These are phyloP conservation scores for Torrubiellomyces zombiae DNA, from an alignment of 2,329 filamentous ascomycete species.

Conservation along the genomic window DNA sequence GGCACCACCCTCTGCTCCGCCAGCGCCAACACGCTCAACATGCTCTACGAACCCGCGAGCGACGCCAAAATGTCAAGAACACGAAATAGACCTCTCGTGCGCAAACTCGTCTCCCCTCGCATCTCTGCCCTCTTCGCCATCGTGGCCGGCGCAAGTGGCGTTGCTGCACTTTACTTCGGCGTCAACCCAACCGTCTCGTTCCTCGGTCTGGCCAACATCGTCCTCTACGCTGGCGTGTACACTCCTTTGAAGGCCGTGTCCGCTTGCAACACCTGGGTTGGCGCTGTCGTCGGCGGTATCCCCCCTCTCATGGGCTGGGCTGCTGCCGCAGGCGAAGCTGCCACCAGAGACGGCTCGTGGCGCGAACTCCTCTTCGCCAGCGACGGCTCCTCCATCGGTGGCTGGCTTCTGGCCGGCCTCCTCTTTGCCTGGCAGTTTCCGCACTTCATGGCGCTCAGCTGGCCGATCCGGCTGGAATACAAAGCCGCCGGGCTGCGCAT, in stretches of 20 bases:
- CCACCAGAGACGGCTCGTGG: slow-evolving; percentile 60
- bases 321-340: slow-evolving; percentile 77
- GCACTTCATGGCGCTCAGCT: slow-evolving; percentile 90
- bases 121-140: slow-evolving; percentile 66
- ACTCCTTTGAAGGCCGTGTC: slow-evolving; percentile 82
- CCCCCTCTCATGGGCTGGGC: slow-evolving; percentile 97
- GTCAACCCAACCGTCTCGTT: slow-evolving; percentile 89
- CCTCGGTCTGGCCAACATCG: slow-evolving; percentile 70
- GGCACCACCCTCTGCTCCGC: slow-evolving; percentile 83
- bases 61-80: slow-evolving; percentile 93
- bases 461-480: slow-evolving; percentile 82
- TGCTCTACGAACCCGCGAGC: slow-evolving; percentile 84
- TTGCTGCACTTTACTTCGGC: slow-evolving; percentile 63
- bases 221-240: slow-evolving; percentile 80
- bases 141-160: slow-evolving; percentile 51
- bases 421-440: slow-evolving; percentile 96
- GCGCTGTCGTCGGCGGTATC: slow-evolving; percentile 81
- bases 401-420: slow-evolving; percentile 73
- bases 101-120: slow-evolving; percentile 55
- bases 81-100: slow-evolving; percentile 73
- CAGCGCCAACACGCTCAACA: slow-evolving; percentile 87
- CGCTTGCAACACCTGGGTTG: slow-evolving; percentile 85
- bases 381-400: slow-evolving; percentile 50
- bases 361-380: slow-evolving; percentile 55
- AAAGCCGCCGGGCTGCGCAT: slow-evolving; percentile 49